Evolutionary conservation across 2,329 filamentous ascomycete species (phyloP).

Genomic region (Bipolaris victoriae): DNA sequence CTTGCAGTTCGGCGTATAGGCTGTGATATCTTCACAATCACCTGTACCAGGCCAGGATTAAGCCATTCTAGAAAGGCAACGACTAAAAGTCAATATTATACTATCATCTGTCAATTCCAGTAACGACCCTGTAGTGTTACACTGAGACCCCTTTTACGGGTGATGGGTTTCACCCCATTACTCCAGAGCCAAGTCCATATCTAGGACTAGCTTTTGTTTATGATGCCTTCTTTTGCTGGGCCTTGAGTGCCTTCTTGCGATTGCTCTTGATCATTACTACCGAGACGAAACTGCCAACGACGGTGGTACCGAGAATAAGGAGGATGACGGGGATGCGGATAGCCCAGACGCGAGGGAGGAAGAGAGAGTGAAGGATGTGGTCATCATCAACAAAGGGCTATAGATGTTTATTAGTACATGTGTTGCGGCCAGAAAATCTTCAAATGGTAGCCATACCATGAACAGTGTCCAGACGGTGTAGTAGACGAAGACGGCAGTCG

Average conservation of each 20-base stretch:
- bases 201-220: constrained; percentile 16
- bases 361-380: constrained; percentile 91
- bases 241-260: constrained; percentile 95
- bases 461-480: constrained; percentile 97
- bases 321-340: constrained; percentile 98
- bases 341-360: constrained; percentile 97
- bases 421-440: neutral
- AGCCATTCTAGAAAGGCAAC: neutral
- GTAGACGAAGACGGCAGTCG: constrained; percentile 79
- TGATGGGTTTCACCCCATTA: constrained; percentile 2
- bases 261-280: constrained; percentile 99
- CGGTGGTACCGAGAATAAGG: constrained; percentile 85
- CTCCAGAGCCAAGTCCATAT: neutral
- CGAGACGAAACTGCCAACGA: constrained; percentile 93
- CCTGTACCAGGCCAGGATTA: neutral
- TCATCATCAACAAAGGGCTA: constrained; percentile 97
- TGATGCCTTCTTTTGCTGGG: constrained; percentile 83
- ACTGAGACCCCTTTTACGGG: neutral
- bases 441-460: constrained; percentile 71
- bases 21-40: neutral
- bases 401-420: neutral
- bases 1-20: neutral
- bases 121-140: neutral
- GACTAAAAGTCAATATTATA: neutral
- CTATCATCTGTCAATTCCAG: neutral